Base-by-base conservation (phyloP, 2,329 filamentous ascomycete genomes). In the Penicillium janthinellum region DNA sequence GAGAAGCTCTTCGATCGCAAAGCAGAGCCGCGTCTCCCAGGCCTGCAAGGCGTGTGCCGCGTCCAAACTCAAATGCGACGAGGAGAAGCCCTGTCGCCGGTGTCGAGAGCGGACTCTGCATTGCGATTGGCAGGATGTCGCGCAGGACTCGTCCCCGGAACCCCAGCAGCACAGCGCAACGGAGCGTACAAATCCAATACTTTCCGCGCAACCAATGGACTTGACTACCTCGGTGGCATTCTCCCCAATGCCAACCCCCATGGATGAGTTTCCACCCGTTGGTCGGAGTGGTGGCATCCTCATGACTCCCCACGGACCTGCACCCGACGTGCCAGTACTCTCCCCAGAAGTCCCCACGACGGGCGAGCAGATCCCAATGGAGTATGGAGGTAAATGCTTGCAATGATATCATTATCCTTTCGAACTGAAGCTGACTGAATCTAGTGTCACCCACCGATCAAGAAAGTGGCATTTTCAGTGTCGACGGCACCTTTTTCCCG, bases 31-130 rank as follows among this genome's bases (percentile, higher is more conserved):
- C 6, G 79, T 81, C 4, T 79, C 76, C 5, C 81, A 83, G 67
- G 82, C 82, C 0, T 84, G 82, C 61, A 81, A 81, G 59, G 75
- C 79, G 5, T 84, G 82, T 61, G 82, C 82, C 22, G 75, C 77
- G 22, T 78, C 81, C 2, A 82, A 84, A 64, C 72, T 84, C 20
- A 81, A 82, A 65, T 84, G 82, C 61, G 81, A 84, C 60, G 82
- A 84, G 62, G 76, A 80, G 48, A 84, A 84, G 70, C 82, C 82
- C 7, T 84, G 82, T 66, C 80, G 75, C 61, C 74, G 82, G 48
- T 84, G 82, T 69, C 76, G 72, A 42, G 81, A 81, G 64, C 82
- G 81, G 63, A 77, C 77, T 63, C 77, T 83, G 20, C 64, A 70
- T 5, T 84, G 82, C 58, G 73, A 74, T 31, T 74, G 70, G 65